Conservation (phyloP, 345 rosid species). For the Clausena lansium region DNA sequence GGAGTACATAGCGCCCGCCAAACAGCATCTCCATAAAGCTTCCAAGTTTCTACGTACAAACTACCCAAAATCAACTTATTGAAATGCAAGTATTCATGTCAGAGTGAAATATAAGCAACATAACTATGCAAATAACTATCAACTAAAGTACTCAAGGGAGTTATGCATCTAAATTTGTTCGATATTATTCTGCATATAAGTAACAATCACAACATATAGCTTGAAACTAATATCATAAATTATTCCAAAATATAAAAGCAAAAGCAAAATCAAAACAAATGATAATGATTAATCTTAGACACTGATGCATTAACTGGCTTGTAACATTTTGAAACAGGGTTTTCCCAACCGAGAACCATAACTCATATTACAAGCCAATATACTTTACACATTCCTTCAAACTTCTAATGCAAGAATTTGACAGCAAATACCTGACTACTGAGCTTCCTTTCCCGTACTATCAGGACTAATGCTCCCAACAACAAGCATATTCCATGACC, state of each 20-base stretch:
- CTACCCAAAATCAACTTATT: not conserved
- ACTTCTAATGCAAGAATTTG: not conserved
- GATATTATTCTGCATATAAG: not conserved
- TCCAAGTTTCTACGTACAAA: slow-evolving; percentile 73
- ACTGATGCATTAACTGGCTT: not conserved
- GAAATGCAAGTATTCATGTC: slow-evolving; percentile 1
- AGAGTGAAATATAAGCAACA: not conserved
- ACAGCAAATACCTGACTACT: slow-evolving; percentile 56
- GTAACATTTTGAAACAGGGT: not conserved
- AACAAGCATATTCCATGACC: slow-evolving; percentile 98
- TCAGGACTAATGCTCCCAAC: slow-evolving; percentile 83
- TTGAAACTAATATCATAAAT: not conserved
- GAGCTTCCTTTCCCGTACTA: slow-evolving; percentile 80
- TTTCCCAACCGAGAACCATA: not conserved
- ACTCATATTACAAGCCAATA: not conserved
- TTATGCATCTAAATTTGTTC: slow-evolving; percentile 1
- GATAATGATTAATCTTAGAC: not conserved
- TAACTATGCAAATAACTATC: not conserved
- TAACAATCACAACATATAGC: not conserved
- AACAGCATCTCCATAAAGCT: slow-evolving; percentile 99
- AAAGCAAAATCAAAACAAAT: not conserved
- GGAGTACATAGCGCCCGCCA: slow-evolving; percentile 91
- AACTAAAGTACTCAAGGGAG: not conserved
- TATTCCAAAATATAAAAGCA: not conserved
- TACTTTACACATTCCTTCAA: not conserved